These are phyloP conservation scores for Tricholoma flavovirens DNA, from an alignment of 768 basidiomycete species.

Conservation along the genomic window DNA sequence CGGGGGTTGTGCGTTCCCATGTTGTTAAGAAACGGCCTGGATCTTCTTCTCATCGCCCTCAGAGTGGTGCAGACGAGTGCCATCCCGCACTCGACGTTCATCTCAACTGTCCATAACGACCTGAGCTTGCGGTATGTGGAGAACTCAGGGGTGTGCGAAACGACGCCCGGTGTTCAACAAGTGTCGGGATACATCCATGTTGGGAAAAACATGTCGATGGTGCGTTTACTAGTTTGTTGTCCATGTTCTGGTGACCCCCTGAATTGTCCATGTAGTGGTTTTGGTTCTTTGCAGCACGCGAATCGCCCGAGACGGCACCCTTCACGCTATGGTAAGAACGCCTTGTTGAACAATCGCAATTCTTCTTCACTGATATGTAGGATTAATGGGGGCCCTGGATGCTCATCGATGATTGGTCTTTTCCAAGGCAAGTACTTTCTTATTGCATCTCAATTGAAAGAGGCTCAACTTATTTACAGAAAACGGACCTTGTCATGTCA, in stretches of 20 bases:
- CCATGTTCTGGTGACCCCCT: neutral
- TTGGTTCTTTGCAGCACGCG: constrained; percentile 67
- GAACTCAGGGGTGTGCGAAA: constrained; percentile 62
- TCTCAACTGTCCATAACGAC: constrained; percentile 18
- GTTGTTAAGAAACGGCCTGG: neutral
- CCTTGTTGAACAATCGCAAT: neutral
- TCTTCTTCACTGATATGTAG: constrained; percentile 12
- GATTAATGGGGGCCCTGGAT: constrained; percentile 61
- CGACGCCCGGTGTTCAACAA: constrained; percentile 53
- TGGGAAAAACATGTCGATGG: constrained; percentile 54
- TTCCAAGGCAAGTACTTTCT: constrained; percentile 44
- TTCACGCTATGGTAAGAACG: constrained; percentile 54
- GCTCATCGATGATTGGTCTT: constrained; percentile 59
- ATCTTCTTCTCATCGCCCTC: neutral
- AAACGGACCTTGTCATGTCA: constrained; percentile 59
- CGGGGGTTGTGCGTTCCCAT: neutral
- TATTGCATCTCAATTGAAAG: neutral
- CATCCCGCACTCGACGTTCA: constrained; percentile 10
- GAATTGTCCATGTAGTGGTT: constrained; percentile 45
- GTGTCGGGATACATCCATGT: constrained; percentile 60
- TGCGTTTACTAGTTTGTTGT: constrained; percentile 21
- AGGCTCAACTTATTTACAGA: constrained; percentile 28
- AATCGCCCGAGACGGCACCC: constrained; percentile 54
- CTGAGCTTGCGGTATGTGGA: constrained; percentile 42
- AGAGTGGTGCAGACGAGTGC: neutral